phyloP scores from a whole-genome alignment of 1,284 basidiomycete species.

The Salmacisia buchloeana region DNA sequence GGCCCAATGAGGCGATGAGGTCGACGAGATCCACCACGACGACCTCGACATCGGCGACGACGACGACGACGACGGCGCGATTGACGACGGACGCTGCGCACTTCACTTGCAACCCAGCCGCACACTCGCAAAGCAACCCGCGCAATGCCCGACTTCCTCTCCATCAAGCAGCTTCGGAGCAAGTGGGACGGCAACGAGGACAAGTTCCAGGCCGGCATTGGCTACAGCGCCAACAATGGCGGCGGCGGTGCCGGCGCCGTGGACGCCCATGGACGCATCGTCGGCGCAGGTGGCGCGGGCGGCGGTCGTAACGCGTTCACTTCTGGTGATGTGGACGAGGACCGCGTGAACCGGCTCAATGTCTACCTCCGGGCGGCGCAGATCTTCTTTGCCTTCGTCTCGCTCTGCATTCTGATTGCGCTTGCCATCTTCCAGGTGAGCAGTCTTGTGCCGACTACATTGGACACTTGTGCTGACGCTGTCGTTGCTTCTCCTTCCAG shows the following conservation, averaged over 20 bases:
- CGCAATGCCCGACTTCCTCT: constrained; percentile 62
- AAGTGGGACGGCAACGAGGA: constrained; percentile 69
- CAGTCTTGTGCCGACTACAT: background rate
- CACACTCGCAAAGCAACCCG: constrained; percentile 41
- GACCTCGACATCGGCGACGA: too few relatives aligned
- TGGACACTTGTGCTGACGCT: background rate
- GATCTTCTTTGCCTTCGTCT: constrained; percentile 25
- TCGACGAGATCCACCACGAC: too few relatives aligned
- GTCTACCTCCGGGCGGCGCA: constrained; percentile 24
- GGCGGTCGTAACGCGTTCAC: background rate
- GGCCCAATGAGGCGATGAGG: too few relatives aligned
- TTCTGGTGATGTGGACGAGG: constrained; percentile 14
- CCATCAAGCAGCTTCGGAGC: constrained; percentile 68
- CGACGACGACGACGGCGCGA: too few relatives aligned
- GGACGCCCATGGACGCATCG: background rate
- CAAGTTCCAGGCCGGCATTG: constrained; percentile 11
- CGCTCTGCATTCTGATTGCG: constrained; percentile 34
- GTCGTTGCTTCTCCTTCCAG: constrained; percentile 19
- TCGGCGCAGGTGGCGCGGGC: background rate
- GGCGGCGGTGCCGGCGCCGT: constrained; percentile 62
- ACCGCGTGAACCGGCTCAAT: constrained; percentile 20
- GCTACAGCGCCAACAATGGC: constrained; percentile 51
- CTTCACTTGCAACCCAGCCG: too few relatives aligned
- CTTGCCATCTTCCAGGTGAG: constrained; percentile 19
- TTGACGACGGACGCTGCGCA: too few relatives aligned